Evolutionary conservation across 2,329 filamentous ascomycete species (phyloP), one percentile per base, ranked within the genome.

Genomic region (Knoxdaviesia proteae): DNA sequence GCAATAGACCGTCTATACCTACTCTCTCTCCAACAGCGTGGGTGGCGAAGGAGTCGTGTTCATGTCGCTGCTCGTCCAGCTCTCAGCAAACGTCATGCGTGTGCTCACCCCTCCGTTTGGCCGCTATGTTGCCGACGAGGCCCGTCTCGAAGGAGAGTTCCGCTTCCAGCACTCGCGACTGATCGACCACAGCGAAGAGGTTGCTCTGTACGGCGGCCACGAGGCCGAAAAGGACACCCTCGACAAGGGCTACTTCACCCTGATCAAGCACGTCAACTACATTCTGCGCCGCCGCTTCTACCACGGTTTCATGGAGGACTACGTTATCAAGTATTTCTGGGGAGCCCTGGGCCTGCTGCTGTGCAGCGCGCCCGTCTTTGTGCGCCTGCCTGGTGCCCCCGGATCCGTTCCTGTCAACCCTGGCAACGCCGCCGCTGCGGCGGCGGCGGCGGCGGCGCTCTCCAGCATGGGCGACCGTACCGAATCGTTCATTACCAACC

Each of bases 311-410:
- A 94, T 96, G 88, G 90, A 98, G 58, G 90, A 98, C 58, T 98
- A 94, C 59, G 84, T 96, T 45, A 94, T 98, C 61, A 98, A 98
- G 60, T 98, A 98, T 58, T 90, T 96, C 61, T 98, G 90, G 90
- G 90, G 90, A 36, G 88, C 90, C 2, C 60, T 98, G 38, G 90
- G 90, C 1, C 69, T 98, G 49, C 60, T 94, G 48, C 75, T 98
- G 7, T 98, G 90, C 65, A 92, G 84, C 58, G 77, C 94, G 0
- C 90, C 90, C 0, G 88, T 96, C 2, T 98, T 98, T 58, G 82
- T 98, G 67, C 88, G 88, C 59, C 71, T 94, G 11, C 86, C 87
- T 0, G 82, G 81, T 1, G 34, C 36, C 4, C 36, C 34, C 5
- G 40, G 39, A 11, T 20, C 20, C 20, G 20, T 20, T 3, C 20